Conservation (phyloP, 2,329 filamentous ascomycete genomes). For the Paradendryphiella salina region DNA sequence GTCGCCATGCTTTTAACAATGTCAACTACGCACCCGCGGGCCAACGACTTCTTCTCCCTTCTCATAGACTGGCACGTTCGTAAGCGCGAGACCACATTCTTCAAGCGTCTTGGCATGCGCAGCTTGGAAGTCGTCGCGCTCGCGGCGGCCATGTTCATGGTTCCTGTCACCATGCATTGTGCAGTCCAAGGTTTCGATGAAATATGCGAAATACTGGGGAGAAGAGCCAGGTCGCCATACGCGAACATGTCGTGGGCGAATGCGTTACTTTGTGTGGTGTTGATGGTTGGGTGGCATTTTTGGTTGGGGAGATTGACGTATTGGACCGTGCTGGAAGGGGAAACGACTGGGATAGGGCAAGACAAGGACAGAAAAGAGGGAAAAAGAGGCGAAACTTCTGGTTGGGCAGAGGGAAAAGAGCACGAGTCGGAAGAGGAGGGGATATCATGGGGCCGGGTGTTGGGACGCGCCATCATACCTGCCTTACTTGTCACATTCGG, state of each 20-base stretch:
- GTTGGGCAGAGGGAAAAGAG: not conserved
- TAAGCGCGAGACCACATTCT: slow-evolving; percentile 4
- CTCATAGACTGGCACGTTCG: slow-evolving; percentile 7
- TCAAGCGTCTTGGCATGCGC: slow-evolving; percentile 17
- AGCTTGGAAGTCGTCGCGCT: slow-evolving; percentile 15
- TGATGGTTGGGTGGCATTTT: slow-evolving; percentile 24
- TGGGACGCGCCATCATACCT: slow-evolving; percentile 17
- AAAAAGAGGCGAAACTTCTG: not conserved
- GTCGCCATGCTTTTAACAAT: slow-evolving; percentile 14
- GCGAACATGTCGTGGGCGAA: not conserved
- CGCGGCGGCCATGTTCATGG: slow-evolving; percentile 16
- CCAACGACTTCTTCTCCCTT: not conserved
- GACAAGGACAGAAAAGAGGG: not conserved
- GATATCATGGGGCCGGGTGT: slow-evolving; percentile 16
- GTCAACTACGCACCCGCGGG: slow-evolving; percentile 6
- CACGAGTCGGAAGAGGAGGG: not conserved
- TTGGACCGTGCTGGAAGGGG: slow-evolving; percentile 9
- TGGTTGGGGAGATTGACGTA: slow-evolving; percentile 19
- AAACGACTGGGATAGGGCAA: not conserved
- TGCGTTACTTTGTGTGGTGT: slow-evolving; percentile 2
- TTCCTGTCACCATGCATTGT: slow-evolving; percentile 20
- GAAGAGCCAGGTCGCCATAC: slow-evolving; percentile 23
- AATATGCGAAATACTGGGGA: slow-evolving; percentile 20
- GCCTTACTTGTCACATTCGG: slow-evolving; percentile 9
- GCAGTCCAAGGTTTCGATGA: slow-evolving; percentile 18